These are phyloP conservation scores for Aspergillus fumigatiaffinis DNA, from an alignment of 2,329 filamentous ascomycete species.

Conservation along the genomic window DNA sequence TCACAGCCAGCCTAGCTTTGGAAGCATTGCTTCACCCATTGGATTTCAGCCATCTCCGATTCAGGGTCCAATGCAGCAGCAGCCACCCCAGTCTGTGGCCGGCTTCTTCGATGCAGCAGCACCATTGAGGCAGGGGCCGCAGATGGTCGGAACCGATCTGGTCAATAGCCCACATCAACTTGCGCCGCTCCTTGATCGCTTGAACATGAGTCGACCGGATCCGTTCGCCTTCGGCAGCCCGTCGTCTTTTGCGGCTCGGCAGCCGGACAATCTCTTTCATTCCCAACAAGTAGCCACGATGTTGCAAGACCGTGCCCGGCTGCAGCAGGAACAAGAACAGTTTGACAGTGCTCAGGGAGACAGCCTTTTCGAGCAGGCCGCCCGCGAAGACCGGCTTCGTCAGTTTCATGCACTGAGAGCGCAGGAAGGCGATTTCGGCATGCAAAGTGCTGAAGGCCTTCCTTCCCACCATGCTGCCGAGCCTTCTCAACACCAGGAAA, in stretches of 20 bases:
- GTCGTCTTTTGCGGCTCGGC: slow-evolving; percentile 44
- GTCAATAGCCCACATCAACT: slow-evolving; percentile 67
- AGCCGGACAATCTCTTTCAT: slow-evolving; percentile 45
- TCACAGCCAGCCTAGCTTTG: slow-evolving; percentile 94
- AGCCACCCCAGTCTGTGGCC: slow-evolving; percentile 51
- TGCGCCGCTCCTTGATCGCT: slow-evolving; percentile 59
- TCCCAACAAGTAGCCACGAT: slow-evolving; percentile 57
- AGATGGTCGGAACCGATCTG: slow-evolving; percentile 46
- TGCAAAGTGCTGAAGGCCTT: slow-evolving; percentile 37
- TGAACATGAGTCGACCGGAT: slow-evolving; percentile 55
- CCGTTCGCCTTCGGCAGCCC: slow-evolving; percentile 47
- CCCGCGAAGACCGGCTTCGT: slow-evolving; percentile 65
- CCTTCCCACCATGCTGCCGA: slow-evolving; percentile 38
- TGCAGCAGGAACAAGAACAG: slow-evolving; percentile 60
- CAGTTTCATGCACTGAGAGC: slow-evolving; percentile 78
- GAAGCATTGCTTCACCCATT: slow-evolving; percentile 85
- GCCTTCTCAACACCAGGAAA: slow-evolving; percentile 24
- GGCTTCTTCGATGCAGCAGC: slow-evolving; percentile 64
- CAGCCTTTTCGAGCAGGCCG: slow-evolving; percentile 48
- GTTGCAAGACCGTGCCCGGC: slow-evolving; percentile 57
- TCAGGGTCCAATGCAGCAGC: slow-evolving; percentile 55
- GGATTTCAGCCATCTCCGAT: slow-evolving; percentile 61
- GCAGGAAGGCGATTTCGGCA: slow-evolving; percentile 57
- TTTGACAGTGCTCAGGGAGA: slow-evolving; percentile 44
- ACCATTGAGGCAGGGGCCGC: slow-evolving; percentile 42